Conservation (phyloP, 768 basidiomycete genomes). For the Suillus alpinus region DNA sequence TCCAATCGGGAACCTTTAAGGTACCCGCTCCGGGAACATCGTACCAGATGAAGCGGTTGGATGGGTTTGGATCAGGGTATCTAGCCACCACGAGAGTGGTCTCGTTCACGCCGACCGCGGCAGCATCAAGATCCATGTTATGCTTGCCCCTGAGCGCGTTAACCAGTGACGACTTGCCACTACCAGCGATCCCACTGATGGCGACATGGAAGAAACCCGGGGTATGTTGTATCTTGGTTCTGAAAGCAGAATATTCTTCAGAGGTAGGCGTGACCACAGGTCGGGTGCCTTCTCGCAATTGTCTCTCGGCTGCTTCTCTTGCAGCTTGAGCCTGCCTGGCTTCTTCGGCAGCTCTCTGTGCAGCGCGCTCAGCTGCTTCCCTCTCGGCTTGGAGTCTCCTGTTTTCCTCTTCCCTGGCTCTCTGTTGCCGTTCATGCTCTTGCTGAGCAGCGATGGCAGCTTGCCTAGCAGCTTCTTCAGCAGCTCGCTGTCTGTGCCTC, state of each 20-base stretch:
- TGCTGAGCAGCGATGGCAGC: conserved; percentile 23
- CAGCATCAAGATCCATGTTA: conserved; percentile 18
- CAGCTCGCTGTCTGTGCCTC: conserved; percentile 12
- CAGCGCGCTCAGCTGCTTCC: conserved; percentile 23
- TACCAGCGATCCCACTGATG: conserved; percentile 9
- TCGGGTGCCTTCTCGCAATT: conserved; percentile 11
- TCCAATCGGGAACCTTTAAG: conserved; percentile 20
- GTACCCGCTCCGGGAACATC: conserved; percentile 31
- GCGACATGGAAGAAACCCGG: conserved; percentile 16
- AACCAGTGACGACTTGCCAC: conserved; percentile 18
- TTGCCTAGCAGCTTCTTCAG: conserved; percentile 22
- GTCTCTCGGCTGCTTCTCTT: conserved; percentile 14
- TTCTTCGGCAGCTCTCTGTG: conserved; percentile 20
- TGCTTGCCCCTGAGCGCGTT: conserved; percentile 24
- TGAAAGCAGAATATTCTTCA: conserved; percentile 10
- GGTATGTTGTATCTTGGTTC: conserved; percentile 1
- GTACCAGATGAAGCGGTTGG: conserved; percentile 22
- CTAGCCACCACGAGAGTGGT: conserved; percentile 20
- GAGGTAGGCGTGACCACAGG: conserved; percentile 14
- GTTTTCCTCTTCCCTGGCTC: conserved; percentile 13
- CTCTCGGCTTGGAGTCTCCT: conserved; percentile 9
- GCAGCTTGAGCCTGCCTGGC: conserved; percentile 21
- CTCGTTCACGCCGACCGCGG: conserved; percentile 23
- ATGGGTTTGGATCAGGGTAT: conserved; percentile 18
- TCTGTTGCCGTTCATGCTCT: conserved; percentile 22